These are phyloP conservation scores for Acer campestre DNA, from an alignment of 345 rosid species.

Conservation along the genomic window DNA sequence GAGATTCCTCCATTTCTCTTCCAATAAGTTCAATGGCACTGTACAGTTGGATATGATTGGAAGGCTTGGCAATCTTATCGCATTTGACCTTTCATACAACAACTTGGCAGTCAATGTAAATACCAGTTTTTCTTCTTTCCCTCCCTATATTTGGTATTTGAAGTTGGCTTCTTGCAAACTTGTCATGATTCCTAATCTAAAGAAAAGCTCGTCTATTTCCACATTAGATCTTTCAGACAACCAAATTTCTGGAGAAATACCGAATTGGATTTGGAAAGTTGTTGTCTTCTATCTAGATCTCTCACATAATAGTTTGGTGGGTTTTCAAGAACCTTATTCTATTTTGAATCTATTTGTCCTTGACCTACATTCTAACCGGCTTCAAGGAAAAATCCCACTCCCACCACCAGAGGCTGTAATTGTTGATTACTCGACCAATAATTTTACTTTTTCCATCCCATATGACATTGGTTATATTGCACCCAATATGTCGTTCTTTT, in stretches of 20 bases:
- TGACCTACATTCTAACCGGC: conserved; percentile 37
- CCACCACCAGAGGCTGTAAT: not conserved
- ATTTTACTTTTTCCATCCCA: conserved; percentile 33
- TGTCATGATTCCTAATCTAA: conserved; percentile 30
- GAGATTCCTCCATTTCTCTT: too few species aligned
- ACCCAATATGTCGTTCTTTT: not conserved
- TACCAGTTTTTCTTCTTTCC: not conserved
- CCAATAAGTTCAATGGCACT: too few species aligned
- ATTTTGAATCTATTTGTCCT: not conserved
- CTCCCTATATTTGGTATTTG: conserved; percentile 16
- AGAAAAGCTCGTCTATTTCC: not conserved
- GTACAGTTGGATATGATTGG: too few species aligned
- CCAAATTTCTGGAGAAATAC: conserved; percentile 37
- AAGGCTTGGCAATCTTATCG: too few species aligned
- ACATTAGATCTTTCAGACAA: conserved; percentile 49
- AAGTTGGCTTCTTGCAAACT: conserved; percentile 49
- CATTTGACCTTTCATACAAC: conserved; percentile 49
- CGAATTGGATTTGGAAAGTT: conserved; percentile 41
- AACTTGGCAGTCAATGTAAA: conserved; percentile 24
- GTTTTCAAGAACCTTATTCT: conserved; percentile 12
- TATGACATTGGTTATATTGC: conserved; percentile 3
- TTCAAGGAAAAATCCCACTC: conserved; percentile 29
- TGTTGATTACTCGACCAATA: conserved; percentile 41
- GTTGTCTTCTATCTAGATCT: not conserved
- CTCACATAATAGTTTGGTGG: conserved; percentile 18